Evolutionary conservation across 345 rosid genomes (phyloP).

Genomic region (Bruguiera gymnorhiza): DNA sequence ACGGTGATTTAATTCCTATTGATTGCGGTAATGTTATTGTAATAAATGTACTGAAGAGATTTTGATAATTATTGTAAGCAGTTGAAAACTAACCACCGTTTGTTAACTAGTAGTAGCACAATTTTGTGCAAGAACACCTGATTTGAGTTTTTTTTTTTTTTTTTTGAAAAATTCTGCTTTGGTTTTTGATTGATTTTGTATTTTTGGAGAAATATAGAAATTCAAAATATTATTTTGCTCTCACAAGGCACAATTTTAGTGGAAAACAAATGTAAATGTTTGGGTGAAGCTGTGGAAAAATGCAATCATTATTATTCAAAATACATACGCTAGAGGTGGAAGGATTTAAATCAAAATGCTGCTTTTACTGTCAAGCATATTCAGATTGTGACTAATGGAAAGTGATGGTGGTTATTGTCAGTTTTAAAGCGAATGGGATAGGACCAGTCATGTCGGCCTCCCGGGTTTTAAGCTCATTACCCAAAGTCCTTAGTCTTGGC

Average conservation of each 20-base stretch:
- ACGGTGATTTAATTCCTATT: conserved; percentile 10
- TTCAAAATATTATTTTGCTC: neutral
- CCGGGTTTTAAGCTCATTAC: neutral
- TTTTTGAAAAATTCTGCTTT: neutral
- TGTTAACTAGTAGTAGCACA: conserved; percentile 10
- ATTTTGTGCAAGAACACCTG: conserved; percentile 25
- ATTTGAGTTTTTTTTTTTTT: neutral
- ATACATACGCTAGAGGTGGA: neutral
- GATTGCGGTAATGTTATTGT: conserved; percentile 20
- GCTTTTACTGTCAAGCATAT: neutral
- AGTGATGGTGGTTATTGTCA: neutral
- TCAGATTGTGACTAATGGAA: neutral
- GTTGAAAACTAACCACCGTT: conserved; percentile 25
- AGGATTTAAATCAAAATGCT: conserved; percentile 5
- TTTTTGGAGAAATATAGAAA: neutral
- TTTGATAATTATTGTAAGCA: conserved; percentile 22
- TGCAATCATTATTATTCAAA: neutral
- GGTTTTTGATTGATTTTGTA: neutral
- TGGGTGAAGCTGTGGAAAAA: conserved; percentile 13
- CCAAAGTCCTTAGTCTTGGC: neutral
- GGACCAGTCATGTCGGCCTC: neutral
- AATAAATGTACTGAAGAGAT: conserved; percentile 31
- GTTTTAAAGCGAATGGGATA: neutral
- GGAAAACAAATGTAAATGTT: neutral
- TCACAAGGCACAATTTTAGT: conserved; percentile 7